These are phyloP conservation scores for Saturnispora serradocipensis DNA, from an alignment of 805 yeast genomes.

Conservation along the genomic window DNA sequence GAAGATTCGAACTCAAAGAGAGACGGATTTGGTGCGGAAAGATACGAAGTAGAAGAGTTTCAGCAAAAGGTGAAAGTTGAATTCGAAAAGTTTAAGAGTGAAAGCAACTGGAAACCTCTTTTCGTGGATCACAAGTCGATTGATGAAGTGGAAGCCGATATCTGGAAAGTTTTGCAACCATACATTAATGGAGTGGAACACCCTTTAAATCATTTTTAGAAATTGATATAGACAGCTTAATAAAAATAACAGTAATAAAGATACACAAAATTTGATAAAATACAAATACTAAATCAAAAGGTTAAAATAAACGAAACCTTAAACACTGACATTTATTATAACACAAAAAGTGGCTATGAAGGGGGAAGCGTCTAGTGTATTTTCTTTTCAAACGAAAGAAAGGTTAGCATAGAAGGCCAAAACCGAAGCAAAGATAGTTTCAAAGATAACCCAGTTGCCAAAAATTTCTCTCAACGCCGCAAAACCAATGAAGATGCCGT, in stretches of 20 bases:
- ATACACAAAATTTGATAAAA: conserved; percentile 4
- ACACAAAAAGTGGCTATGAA: background rate
- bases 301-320: background rate
- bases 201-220: conserved; percentile 11
- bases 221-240: background rate
- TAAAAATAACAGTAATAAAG: background rate
- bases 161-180: conserved; percentile 32
- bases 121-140: conserved; percentile 53
- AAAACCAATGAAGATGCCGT: conserved; percentile 26
- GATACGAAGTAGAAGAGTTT: conserved; percentile 71
- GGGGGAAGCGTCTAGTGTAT: background rate
- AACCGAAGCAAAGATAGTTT: conserved; percentile 37
- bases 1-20: conserved; percentile 39
- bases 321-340: background rate
- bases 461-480: conserved; percentile 33
- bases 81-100: conserved; percentile 37
- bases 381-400: conserved; percentile 20
- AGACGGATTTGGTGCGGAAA: conserved; percentile 87
- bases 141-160: conserved; percentile 40
- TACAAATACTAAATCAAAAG: background rate
- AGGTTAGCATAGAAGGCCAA: conserved; percentile 41
- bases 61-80: conserved; percentile 61
- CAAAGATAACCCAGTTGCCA: conserved; percentile 39
- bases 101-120: conserved; percentile 35
- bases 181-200: conserved; percentile 13